Evolutionary conservation across 345 rosid genomes (phyloP).

Genomic region (Dipteronia dyeriana): DNA sequence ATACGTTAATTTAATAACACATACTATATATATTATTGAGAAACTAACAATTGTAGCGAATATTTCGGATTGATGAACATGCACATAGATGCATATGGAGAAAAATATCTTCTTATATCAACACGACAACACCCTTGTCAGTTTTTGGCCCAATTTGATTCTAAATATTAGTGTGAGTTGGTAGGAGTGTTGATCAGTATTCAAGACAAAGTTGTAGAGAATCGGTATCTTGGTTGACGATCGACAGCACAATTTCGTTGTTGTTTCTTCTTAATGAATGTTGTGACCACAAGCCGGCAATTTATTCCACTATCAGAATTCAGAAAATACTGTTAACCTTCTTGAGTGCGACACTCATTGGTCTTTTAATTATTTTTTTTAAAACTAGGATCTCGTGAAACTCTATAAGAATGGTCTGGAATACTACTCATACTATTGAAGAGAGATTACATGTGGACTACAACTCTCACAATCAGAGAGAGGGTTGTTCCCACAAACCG

Average conservation of each 20-base stretch:
- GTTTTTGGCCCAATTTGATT: not conserved
- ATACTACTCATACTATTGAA: too few species aligned
- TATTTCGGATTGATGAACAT: too few species aligned
- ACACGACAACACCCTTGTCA: not conserved
- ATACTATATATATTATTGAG: too few species aligned
- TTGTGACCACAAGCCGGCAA: not conserved
- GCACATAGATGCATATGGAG: too few species aligned
- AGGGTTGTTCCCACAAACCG: too few species aligned
- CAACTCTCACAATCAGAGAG: too few species aligned
- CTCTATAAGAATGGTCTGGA: too few species aligned
- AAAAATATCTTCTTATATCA: not conserved
- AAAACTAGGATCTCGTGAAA: too few species aligned
- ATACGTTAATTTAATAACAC: too few species aligned
- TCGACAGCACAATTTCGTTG: not conserved
- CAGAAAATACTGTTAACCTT: too few species aligned
- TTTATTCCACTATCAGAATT: not conserved
- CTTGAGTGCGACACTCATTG: not conserved
- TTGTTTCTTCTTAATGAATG: not conserved
- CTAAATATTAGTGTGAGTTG: not conserved
- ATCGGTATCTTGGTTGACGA: not conserved
- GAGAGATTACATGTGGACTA: too few species aligned
- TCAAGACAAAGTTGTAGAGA: conserved; percentile 12
- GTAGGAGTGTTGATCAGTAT: not conserved
- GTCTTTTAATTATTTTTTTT: not conserved
- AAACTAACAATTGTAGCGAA: not conserved